Evolutionary conservation across 2,329 filamentous ascomycete genomes (phyloP).

Genomic region (Ophiognomonia clavigignenti-juglandacearum): DNA sequence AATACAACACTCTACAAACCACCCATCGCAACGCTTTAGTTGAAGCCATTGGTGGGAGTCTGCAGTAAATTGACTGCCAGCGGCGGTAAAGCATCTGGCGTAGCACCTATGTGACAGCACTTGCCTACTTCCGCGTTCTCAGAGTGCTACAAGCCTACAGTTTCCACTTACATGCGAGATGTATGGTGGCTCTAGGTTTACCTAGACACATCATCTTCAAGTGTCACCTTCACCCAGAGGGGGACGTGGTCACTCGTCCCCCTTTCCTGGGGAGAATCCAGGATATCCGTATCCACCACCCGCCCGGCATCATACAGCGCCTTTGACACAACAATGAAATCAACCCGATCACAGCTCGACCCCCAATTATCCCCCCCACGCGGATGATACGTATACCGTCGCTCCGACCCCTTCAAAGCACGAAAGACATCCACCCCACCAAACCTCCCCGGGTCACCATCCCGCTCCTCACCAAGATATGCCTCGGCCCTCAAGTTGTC

Average conservation of each 20-base stretch:
- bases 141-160: too few species aligned
- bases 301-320: slow-evolving; percentile 23
- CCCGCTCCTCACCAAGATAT: slow-evolving; percentile 3
- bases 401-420: slow-evolving; percentile 33
- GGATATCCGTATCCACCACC: slow-evolving; percentile 25
- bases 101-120: too few species aligned
- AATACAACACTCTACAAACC: too few species aligned
- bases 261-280: slow-evolving; percentile 36
- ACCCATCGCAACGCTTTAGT: too few species aligned
- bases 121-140: too few species aligned
- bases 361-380: slow-evolving; percentile 36
- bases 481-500: slow-evolving; percentile 16
- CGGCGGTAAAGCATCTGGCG: too few species aligned
- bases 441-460: slow-evolving; percentile 18
- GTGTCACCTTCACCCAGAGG: slow-evolving; percentile 33
- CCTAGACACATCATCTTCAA: not conserved
- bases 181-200: too few species aligned
- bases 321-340: slow-evolving; percentile 42
- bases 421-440: slow-evolving; percentile 42
- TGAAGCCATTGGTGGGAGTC: too few species aligned
- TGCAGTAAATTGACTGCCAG: too few species aligned
- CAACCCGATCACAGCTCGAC: slow-evolving; percentile 47
- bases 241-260: slow-evolving; percentile 51
- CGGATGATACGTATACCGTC: slow-evolving; percentile 46
- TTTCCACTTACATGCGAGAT: too few species aligned